Conservation (phyloP, 2,329 filamentous ascomycete genomes). For the Orbilia oligospora region DNA sequence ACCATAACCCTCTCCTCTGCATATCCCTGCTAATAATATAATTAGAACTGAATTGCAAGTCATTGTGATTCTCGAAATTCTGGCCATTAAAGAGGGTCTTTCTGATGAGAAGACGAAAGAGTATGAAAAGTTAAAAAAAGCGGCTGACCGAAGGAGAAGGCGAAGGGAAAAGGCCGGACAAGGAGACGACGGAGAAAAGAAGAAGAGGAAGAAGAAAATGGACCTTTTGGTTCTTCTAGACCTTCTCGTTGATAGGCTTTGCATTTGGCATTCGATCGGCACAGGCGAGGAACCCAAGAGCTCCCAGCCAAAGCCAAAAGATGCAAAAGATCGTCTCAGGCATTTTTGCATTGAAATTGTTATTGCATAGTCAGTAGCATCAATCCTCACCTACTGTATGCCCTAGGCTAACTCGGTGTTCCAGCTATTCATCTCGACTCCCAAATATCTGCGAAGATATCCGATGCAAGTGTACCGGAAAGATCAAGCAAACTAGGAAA, state of each 20-base stretch:
- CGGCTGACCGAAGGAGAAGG: constrained; percentile 67
- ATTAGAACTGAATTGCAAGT: constrained; percentile 79
- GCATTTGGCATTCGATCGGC: constrained; percentile 84
- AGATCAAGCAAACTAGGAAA: constrained; percentile 66
- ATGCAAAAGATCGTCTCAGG: constrained; percentile 74
- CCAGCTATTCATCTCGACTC: constrained; percentile 80
- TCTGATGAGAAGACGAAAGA: constrained; percentile 67
- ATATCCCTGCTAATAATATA: not conserved
- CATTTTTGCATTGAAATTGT: constrained; percentile 87
- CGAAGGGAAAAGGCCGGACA: constrained; percentile 66
- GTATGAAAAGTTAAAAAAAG: constrained; percentile 65
- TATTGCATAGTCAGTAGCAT: constrained; percentile 77
- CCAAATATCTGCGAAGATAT: constrained; percentile 75
- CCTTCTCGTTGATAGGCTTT: constrained; percentile 81
- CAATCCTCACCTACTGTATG: not conserved
- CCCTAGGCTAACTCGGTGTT: constrained; percentile 63
- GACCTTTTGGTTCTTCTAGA: constrained; percentile 77
- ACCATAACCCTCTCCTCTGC: not conserved
- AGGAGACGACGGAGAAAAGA: constrained; percentile 65
- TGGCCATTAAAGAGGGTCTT: constrained; percentile 76
- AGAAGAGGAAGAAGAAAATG: constrained; percentile 66
- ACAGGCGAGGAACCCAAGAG: constrained; percentile 57
- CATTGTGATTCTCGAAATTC: constrained; percentile 82
- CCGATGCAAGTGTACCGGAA: constrained; percentile 49
- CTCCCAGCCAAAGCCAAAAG: constrained; percentile 62